Conservation (phyloP, 106 monocot species). For the Phalaenopsis equestris region DNA sequence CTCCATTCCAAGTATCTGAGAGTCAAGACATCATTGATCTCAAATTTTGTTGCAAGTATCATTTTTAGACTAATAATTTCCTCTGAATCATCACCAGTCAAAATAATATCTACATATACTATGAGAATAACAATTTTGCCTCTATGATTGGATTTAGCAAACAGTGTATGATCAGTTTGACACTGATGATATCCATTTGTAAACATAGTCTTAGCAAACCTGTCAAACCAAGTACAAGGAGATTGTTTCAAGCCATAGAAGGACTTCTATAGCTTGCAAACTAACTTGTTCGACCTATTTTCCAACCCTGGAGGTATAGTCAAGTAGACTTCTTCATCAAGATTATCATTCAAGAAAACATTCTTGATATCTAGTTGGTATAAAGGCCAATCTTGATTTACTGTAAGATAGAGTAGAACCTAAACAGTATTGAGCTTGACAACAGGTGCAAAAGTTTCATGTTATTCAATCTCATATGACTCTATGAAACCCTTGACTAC, state of each 20-base stretch:
- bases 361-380: too few relatives aligned
- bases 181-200: not conserved
- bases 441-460: too few relatives aligned
- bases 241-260: slow-evolving; percentile 13
- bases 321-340: slow-evolving; percentile 8
- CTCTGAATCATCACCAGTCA: slow-evolving; percentile 7
- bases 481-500: too few relatives aligned
- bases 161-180: not conserved
- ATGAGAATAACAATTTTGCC: too few relatives aligned
- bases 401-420: not conserved
- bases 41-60: slow-evolving; percentile 4
- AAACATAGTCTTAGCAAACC: not conserved
- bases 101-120: slow-evolving; percentile 8
- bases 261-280: not conserved
- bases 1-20: not conserved
- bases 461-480: too few relatives aligned
- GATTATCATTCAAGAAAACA: not conserved
- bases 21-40: not conserved
- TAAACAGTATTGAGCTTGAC: too few relatives aligned
- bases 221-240: not conserved
- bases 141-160: not conserved
- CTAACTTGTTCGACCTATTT: not conserved
- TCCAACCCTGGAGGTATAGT: not conserved
- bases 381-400: not conserved
- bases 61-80: not conserved